Evolutionary conservation across 192 early-diverging fungal species (phyloP).

Genomic region (Diversispora epigaea): DNA sequence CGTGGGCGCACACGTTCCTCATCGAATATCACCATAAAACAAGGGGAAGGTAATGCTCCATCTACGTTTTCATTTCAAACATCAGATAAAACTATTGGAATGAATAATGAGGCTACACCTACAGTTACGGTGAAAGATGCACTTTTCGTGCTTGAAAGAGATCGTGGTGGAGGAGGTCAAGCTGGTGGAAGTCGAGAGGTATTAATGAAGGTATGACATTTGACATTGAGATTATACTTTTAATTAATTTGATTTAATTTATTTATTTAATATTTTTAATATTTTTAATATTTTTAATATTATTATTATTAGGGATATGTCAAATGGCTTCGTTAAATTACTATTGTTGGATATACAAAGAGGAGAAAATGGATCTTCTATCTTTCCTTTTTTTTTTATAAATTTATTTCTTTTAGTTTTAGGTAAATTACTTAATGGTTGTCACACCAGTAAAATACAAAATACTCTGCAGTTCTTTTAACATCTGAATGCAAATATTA

Average conservation of each 20-base stretch:
- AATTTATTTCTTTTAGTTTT: too few species aligned
- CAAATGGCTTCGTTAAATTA: neutral
- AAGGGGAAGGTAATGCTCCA: slow-evolving; percentile 6
- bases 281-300: neutral
- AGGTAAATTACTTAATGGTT: too few species aligned
- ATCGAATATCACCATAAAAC: neutral
- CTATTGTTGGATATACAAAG: neutral
- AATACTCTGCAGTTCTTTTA: too few species aligned
- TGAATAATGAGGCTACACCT: slow-evolving; percentile 10
- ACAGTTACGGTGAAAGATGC: slow-evolving; percentile 73
- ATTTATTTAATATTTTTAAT: neutral
- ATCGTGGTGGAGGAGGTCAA: slow-evolving; percentile 50
- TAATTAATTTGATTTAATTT: neutral
- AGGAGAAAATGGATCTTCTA: neutral
- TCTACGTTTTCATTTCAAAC: neutral
- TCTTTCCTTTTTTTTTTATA: too few species aligned
- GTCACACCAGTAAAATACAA: too few species aligned
- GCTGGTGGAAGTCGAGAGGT: slow-evolving; percentile 43
- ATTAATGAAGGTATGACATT: slow-evolving; percentile 46
- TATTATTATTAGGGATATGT: neutral
- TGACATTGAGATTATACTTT: too few species aligned
- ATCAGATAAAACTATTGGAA: too few species aligned
- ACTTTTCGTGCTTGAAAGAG: slow-evolving; percentile 71
- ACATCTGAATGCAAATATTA: too few species aligned
- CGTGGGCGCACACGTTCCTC: neutral